A percentile compares a stretch with the other conserved stretches of the same genome.
These are phyloP conservation scores for Macrotyloma uniflorum DNA, from an alignment of 306 rosid genomes.

Conservation along the genomic window DNA sequence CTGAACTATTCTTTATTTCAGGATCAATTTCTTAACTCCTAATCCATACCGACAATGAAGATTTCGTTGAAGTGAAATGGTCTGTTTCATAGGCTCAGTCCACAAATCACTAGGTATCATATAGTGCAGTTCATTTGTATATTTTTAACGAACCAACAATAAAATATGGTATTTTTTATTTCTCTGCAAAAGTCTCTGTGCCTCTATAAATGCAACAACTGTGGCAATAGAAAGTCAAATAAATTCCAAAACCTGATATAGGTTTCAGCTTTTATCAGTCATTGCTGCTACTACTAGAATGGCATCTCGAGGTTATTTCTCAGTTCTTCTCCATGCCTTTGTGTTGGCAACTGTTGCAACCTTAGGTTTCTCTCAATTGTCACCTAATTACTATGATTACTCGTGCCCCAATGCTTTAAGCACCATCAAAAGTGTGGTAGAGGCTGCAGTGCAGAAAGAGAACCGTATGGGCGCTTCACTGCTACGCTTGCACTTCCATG, in stretches of 20 bases:
- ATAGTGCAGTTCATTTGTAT: not conserved
- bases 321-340: not conserved
- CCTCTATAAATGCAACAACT: not conserved
- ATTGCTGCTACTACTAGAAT: not conserved
- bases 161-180: not conserved
- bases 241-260: not conserved
- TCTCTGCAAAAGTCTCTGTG: no score
- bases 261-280: not conserved
- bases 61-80: constrained; percentile 10
- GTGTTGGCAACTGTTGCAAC: constrained; percentile 31
- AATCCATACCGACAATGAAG: not conserved
- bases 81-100: not conserved
- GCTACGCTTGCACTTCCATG: constrained; percentile 55
- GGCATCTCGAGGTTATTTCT: constrained; percentile 7
- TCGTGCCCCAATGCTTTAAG: constrained; percentile 46
- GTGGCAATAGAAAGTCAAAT: not conserved
- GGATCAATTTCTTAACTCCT: not conserved
- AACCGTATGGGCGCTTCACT: constrained; percentile 52
- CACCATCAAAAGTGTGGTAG: constrained; percentile 39
- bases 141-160: not conserved
- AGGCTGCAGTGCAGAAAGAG: constrained; percentile 40
- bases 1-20: constrained; percentile 1
- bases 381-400: constrained; percentile 39
- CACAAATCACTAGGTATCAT: not conserved
- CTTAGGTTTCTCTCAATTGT: constrained; percentile 26